Evolutionary conservation across 2,329 filamentous ascomycete genomes (phyloP), one percentile per base, ranked within the genome.

Genomic region (Claviceps paspali): DNA sequence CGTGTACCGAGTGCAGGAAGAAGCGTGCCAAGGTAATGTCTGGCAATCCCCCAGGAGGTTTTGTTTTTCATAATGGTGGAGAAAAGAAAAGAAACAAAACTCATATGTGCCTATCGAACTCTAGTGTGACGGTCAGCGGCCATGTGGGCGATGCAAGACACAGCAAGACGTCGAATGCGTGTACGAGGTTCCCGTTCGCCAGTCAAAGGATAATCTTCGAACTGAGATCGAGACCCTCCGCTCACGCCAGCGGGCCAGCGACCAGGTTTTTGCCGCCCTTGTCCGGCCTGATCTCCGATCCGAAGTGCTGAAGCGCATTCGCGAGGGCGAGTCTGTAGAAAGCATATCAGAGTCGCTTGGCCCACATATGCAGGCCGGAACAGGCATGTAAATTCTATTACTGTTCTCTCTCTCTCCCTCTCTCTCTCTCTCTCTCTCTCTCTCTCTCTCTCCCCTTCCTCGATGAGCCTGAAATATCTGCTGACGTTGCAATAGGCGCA

Each of bases 161-260:
- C 72, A 76, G 43, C 67, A 65, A 38, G 66, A 68, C 23, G 54
- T 65, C 28, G 65, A 74, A 18, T 79, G 74, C 42, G 49, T 74
- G 18, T 79, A 79, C 56, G 72, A 78, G 45, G 50, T 75, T 6
- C 74, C 73, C 0, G 66, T 78, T 5, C 71, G 74, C 31, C 73
- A 76, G 45, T 76, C 73, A 9, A 79, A 79, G 43, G 73, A 77
- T 42, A 65, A 67, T 36, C 62, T 79, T 5, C 66, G 74, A 31
- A 60, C 58, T 47, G 73, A 78, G 47, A 73, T 78, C 41, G 74
- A 78, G 37, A 55, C 54, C 19, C 55, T 79, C 26, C 68, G 68
- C 33, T 61, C 61, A 12, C 65, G 68, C 29, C 68, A 76, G 47
- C 65, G 63, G 17, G 65, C 65, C 31, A 73, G 57, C 50, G 68